Base-by-base conservation (phyloP, 2,329 filamentous ascomycete genomes). In the Myrmaecium sp. region DNA sequence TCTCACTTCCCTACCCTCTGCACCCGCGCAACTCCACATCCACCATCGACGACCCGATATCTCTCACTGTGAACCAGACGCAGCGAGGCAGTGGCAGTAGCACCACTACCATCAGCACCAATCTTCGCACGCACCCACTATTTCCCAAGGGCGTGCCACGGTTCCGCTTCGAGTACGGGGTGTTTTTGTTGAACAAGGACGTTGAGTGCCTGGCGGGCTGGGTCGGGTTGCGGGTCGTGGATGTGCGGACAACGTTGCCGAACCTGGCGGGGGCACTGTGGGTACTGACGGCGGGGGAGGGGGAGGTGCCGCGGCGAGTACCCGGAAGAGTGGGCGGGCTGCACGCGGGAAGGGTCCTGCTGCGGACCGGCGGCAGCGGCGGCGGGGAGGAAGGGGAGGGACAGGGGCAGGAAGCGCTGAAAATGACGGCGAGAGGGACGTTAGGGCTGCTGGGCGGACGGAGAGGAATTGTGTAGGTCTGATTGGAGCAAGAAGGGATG, bases 111-210 rank as follows among this genome's bases (percentile, higher is more conserved):
- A 29, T 17, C 6, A 36, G 36, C 17, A 38, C 35, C 20, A 40
- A 42, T 11, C 41, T 37, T 2, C 40, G 47, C 11, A 46, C 38
- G 1, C 98, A 92, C 41, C 89, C 89, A 0, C 64, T 98, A 0
- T 84, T 84, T 50, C 52, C 78, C 56, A 61, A 59, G 32, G 64
- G 67, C 43, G 66, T 69, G 3, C 70, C 82, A 0, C 71, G 83
- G 23, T 95, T 86, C 56, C 74, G 86, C 3, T 95, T 95, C 50
- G 86, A 95, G 41, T 98, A 95, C 48, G 89, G 65, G 7, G 89
- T 93, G 46, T 98, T 95, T 42, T 58, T 95, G n/a, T 64, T 98
- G 9, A 95, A 95, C 57, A 94, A 95, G 53, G 62, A 95, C 44
- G 84, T 98, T 30, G 84, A 95, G 39, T 60, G 73, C 25, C 46